Evolutionary conservation across 192 early-diverging fungal genomes (phyloP), one percentile per base, ranked within the genome.

Genomic region (Umbelopsis sp.): DNA sequence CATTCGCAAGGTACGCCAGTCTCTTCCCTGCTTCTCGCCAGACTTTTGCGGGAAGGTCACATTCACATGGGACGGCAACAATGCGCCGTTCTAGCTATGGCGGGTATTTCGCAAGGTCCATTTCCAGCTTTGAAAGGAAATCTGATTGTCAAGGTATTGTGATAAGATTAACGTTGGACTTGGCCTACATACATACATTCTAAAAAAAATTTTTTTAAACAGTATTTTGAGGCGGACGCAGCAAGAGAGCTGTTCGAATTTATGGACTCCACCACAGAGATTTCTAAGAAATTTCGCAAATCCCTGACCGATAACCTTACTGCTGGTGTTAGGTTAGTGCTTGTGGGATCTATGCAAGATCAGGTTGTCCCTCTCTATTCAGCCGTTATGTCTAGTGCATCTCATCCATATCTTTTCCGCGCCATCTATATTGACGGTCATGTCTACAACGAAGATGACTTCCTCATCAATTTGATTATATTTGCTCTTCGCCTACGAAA

Each of bases 1-100:
- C 97, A 98, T 78, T 93, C 91, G 29, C 97, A 99, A 79, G 97
- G 97, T 45, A 95, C 93, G 1, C 94, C 95, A 0, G 96, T 97
- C 4, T 91, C 93, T 6, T 87, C 89, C 24, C 82, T 96, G 62
- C 75, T 99, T 14, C 72, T 96, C 5, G 83, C 91, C 25, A 75
- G 89, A 32, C 82, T 99, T 26, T 83, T 99, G 10, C 77, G 89
- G 38, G 81, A 90, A 65, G 86, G 83, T 1, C 66, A 89, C 24
- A 76, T 95, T 8, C 86, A 95, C 68, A 77, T 88, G 0, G 74
- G 71, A 17, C 80, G 90, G 43, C 95, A 97, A 74, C 86, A 88
- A 6, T 80, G 94, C 26, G 88, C 86, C 24, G 86, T 97, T 72
- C 74, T 96, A 41, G 91, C 96, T 22, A 96, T 97, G 96, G 96